Base-by-base conservation (phyloP, 768 basidiomycete species). In the Kwoniella mangroviensis region DNA sequence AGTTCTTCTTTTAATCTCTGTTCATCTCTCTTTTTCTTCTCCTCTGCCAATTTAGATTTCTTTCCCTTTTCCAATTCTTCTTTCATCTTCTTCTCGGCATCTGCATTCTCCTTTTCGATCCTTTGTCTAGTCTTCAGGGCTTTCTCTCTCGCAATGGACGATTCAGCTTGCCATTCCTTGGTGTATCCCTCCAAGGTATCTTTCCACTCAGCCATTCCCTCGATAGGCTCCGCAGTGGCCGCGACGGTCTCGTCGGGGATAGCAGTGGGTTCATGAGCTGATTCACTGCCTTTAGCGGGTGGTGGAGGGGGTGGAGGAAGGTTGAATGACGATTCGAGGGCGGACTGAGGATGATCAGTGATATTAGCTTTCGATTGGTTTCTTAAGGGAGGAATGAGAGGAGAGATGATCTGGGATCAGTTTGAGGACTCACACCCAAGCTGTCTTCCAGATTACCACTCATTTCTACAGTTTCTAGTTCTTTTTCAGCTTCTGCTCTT, bases 361-460 rank as follows among this genome's bases (percentile, higher is more conserved):
- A 6, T 7, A 34, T 34, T 34, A 34, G 34, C 34, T 34, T 34
- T 34, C 34, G 9, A 34, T 7, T 7, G 34, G 6, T 34, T 7
- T 34, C 9, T 34, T 5, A 34, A 1, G 3, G 34, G 34, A 34
- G 34, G 42, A 45, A 24, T 56, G 22, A 63, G 45, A 40, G 34
- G 9, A 77, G n/a, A n/a, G n/a, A n/a, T n/a, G n/a, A n/a, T n/a
- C n/a, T n/a, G n/a, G n/a, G n/a, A n/a, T n/a, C n/a, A n/a, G n/a
- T n/a, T n/a, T n/a, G n/a, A n/a, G n/a, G n/a, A n/a, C 75, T 68
- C 61, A 77, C 80, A 26, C 79, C 88, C 10, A 89, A 86, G 6
- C 90, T 87, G 0, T 85, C 86, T 61, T 81, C 79, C 52, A 78
- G 70, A 6, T 70, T 65, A 4, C 51, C 24, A 19, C 74, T 63